Evolutionary conservation across 2,329 filamentous ascomycete species (phyloP), one percentile per base, ranked within the genome.

Genomic region (Botryotinia globosa): DNA sequence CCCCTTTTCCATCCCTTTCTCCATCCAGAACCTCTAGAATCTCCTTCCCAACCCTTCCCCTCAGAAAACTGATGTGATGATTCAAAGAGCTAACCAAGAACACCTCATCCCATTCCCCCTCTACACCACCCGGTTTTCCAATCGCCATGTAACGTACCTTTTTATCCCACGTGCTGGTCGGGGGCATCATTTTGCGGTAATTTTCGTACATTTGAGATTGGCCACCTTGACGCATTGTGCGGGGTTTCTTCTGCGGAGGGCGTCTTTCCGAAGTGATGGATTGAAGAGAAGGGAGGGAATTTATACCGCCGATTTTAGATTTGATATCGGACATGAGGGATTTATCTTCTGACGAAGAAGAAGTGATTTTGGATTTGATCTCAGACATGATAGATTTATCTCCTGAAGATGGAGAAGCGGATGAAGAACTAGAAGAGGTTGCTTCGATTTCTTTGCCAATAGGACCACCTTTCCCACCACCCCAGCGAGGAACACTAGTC

Each of bases 51-150:
- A 91, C 87, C n/a, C 88, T 84, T 39, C 89, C 85, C 37, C 89
- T 82, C 73, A 91, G 77, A 65, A 91, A 80, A 39, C 84, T 87
- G 20, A 91, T 75, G 77, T 91, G 89, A 77, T 91, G 89, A 78
- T 90, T 90, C 44, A 91, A 79, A 7, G 84, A 85, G 80, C 87
- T 90, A 58, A 91, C 79, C 58, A 91, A 83, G 75, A 89, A 91
- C 2, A 91, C 82, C 76, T 91, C 89, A 75, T 91, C 89, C 77
- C 86, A 86, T 48, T 91, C 89, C 76, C 86, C 86, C 44, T 83
- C 83, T 2, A 80, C 82, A 3, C 85, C 85, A 1, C 77, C 76
- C 18, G 80, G 79, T 74, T 85, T 86, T 8, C 89, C 89, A 73
- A 91, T 87, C 34, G 88, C 84, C 74, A 83, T 80, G 78, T 90